Base-by-base conservation (phyloP, 2,329 filamentous ascomycete species). In the Talaromyces sp. region DNA sequence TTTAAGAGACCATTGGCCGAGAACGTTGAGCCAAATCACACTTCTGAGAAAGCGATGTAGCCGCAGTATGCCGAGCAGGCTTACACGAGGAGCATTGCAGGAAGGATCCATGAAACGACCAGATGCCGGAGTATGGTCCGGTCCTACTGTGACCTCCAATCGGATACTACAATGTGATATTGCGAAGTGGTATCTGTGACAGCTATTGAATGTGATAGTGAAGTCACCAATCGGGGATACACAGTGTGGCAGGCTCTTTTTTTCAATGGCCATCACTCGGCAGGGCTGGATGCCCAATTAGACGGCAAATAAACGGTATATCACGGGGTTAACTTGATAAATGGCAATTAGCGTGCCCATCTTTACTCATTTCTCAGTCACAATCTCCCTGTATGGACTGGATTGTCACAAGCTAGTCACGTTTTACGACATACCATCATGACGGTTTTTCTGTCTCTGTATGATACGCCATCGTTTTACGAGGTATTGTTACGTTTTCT, bases 401-500 rank as follows among this genome's bases (percentile, higher is more conserved):
- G 25, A 3, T 15, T 17, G 53, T 56, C 53, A 56, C 53, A 11
- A 15, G n/a, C 31, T 56, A 22, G 53, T 56, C 31, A 56, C 19
- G 53, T 56, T 56, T 38, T 36, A 22, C n/a, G n/a, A 36, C 31
- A 38, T 56, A 56, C 53, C n/a, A 56, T 15, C n/a, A 56, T 38
- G 31, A 38, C 53, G 11, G 10, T 38, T 36, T 56, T 5, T n/a
- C 25, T 29, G 49, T 53, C 31, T 56, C 19, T 15, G 53, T 36
- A 53, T 15, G 31, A 36, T 56, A 56, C 31, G 6, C 19, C n/a
- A 36, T 38, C 7, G 29, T 56, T 56, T 56, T 56, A 36, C 53
- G 25, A 10, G 31, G 31, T 38, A 36, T 38, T 2, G 17, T 34
- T 11, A 34, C 29, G 29, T 36, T 19, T 54, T 54, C 34, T 3